Evolutionary conservation across 371 early-diverging fungal species (phyloP), one percentile per base, ranked within the genome.

Genomic region (Nosema muscidifuracis): DNA sequence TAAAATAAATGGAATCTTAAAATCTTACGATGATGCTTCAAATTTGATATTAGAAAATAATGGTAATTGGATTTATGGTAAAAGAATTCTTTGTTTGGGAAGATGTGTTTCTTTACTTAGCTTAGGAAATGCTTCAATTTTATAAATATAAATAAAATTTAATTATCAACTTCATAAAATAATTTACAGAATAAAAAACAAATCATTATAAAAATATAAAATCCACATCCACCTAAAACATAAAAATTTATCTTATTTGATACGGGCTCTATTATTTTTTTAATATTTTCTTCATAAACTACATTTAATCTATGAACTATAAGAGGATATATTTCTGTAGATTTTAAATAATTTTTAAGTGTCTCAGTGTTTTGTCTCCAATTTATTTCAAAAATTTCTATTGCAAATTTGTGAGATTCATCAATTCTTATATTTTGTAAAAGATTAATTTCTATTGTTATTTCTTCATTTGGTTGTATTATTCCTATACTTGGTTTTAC

Each of bases 401-500:
- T 38, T 30, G 67, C 36, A 47, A 77, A 77, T 53, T 69, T 72
- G 26, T 77, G 77, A 3, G 28, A 40, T 6, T 36, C 57, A 6
- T 65, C 60, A 4, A 63, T 61, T 26, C 33, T 40, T 1, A 33
- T 30, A 13, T n/a, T 38, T 57, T 68, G 65, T 38, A 43, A 38
- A 15, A 73, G 15, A 24, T 62, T 58, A 10, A 77, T 61, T 44
- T 77, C 62, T 15, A 76, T 47, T 16, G 33, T 40, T 16, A 58
- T 57, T 20, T 60, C 47, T 50, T 77, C 67, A 30, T 58, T 24
- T 2, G 92, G 87, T 34, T 87, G 87, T 62, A 95, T 85, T 53
- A 87, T 82, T 22, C 94, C 94, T 36, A 90, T 87, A 85, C 93
- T 95, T 57, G 95, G 94, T 30, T 92, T 87, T 38, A 95, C 91